Evolutionary conservation across 352 stramenopile species (phyloP).

Genomic region (Pythium rishiriense): DNA sequence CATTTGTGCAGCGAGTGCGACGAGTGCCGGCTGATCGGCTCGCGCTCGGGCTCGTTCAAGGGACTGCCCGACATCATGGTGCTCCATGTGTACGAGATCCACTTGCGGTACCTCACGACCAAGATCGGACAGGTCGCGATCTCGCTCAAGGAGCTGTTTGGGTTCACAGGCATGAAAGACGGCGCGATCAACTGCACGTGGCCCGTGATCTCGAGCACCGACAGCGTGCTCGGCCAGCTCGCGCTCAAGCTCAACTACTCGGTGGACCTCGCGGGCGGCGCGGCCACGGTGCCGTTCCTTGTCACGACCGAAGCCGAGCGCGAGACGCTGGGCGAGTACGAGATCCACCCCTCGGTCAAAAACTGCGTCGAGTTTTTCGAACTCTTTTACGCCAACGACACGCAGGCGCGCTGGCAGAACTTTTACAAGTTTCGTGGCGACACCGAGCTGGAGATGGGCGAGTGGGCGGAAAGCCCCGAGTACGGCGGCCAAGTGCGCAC

Average conservation of each 20-base stretch:
- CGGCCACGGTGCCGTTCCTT: conserved; percentile 56
- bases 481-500: conserved; percentile 68
- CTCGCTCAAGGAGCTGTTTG: conserved; percentile 74
- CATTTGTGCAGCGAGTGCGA: conserved; percentile 70
- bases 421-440: conserved; percentile 79
- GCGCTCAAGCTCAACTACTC: conserved; percentile 68
- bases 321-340: conserved; percentile 71
- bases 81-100: conserved; percentile 82
- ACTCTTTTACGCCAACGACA: conserved; percentile 63
- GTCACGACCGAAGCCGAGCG: conserved; percentile 65
- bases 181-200: conserved; percentile 58
- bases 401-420: conserved; percentile 42
- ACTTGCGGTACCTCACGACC: conserved; percentile 79
- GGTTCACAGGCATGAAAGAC: conserved; percentile 68
- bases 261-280: conserved; percentile 50
- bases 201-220: conserved; percentile 67
- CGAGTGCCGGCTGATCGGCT: conserved; percentile 64
- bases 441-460: conserved; percentile 65
- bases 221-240: conserved; percentile 72
- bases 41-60: conserved; percentile 60
- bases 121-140: conserved; percentile 81
- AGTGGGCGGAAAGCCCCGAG: conserved; percentile 64
- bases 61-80: conserved; percentile 80
- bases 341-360: conserved; percentile 54
- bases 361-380: conserved; percentile 62